Conservation (phyloP, 2,329 filamentous ascomycete genomes). For the Diplodia seriata region DNA sequence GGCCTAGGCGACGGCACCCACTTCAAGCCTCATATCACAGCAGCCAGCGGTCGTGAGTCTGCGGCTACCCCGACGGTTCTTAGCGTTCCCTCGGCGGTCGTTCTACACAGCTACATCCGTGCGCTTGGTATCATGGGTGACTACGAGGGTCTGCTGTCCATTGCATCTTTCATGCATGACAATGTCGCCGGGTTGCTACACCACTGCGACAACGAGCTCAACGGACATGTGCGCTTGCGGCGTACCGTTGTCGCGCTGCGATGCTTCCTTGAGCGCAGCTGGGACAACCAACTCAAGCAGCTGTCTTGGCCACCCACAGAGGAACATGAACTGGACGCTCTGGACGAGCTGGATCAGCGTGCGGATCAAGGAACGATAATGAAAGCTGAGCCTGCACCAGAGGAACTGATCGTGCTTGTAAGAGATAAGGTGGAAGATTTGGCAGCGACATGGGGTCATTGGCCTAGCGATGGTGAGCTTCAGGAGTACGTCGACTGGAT, state of each 20-base stretch:
- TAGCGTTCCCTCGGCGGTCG: conserved; percentile 54
- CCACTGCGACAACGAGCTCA: conserved; percentile 8
- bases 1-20: conserved; percentile 36
- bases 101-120: conserved; percentile 67
- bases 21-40: conserved; percentile 51
- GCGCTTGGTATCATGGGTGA: conserved; percentile 68
- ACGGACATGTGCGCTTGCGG: conserved; percentile 57
- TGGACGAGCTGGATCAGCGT: not conserved
- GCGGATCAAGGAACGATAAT: not conserved
- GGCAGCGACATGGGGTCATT: conserved; percentile 50
- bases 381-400: conserved; percentile 34
- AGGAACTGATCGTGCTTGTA: conserved; percentile 44
- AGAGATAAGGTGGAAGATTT: conserved; percentile 46
- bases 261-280: conserved; percentile 50
- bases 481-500: conserved; percentile 38
- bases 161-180: conserved; percentile 14
- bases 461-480: conserved; percentile 53
- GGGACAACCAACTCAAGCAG: conserved; percentile 33
- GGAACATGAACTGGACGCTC: not conserved
- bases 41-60: conserved; percentile 33
- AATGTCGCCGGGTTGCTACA: not conserved
- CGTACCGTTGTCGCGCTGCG: conserved; percentile 50
- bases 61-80: conserved; percentile 45
- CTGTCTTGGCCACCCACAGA: not conserved
- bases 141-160: conserved; percentile 63